phyloP scores from a whole-genome alignment of 176 grass and related monocot species.

The Rhynchospora tenuis region DNA sequence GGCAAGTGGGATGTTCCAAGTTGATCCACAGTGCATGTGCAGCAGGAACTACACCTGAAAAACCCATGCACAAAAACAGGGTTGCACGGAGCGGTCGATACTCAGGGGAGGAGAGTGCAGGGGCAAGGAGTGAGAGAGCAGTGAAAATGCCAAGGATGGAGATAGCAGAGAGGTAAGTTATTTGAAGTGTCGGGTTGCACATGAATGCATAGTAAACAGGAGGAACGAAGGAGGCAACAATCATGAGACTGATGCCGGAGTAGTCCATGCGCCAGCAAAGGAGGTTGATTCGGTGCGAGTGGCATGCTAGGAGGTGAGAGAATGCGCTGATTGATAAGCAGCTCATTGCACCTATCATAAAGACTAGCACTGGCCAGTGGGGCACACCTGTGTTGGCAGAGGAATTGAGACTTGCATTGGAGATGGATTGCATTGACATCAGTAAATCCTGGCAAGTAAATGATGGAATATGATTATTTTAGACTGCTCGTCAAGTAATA shows the following conservation, averaged over 20 bases:
- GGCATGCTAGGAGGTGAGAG: conserved; percentile 90
- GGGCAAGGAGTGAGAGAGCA: conserved; percentile 51
- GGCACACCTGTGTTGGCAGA: conserved; percentile 23
- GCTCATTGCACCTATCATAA: conserved; percentile 69
- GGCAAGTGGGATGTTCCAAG: conserved; percentile 58
- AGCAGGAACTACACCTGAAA: conserved; percentile 71
- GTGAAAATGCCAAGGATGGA: conserved; percentile 56
- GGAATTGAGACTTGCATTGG: not conserved
- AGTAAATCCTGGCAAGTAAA: conserved; percentile 8
- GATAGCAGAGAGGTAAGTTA: conserved; percentile 61
- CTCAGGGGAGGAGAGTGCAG: conserved; percentile 48
- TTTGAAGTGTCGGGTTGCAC: conserved; percentile 44
- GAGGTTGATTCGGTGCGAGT: conserved; percentile 53
- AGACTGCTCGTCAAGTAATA: not conserved
- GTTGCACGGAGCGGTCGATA: conserved; percentile 64
- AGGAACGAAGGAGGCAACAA: conserved; percentile 89
- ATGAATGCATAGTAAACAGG: conserved; percentile 90
- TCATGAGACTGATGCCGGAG: conserved; percentile 88
- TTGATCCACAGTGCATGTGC: conserved; percentile 57
- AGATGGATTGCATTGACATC: not conserved
- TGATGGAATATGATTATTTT: not conserved
- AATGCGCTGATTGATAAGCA: conserved; percentile 67
- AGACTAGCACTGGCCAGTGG: conserved; percentile 76
- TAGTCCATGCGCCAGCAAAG: conserved; percentile 89
- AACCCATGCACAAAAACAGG: conserved; percentile 75